These are phyloP conservation scores for Fraxinus paxiana DNA, from an alignment of 305 asterid genomes.

Conservation along the genomic window DNA sequence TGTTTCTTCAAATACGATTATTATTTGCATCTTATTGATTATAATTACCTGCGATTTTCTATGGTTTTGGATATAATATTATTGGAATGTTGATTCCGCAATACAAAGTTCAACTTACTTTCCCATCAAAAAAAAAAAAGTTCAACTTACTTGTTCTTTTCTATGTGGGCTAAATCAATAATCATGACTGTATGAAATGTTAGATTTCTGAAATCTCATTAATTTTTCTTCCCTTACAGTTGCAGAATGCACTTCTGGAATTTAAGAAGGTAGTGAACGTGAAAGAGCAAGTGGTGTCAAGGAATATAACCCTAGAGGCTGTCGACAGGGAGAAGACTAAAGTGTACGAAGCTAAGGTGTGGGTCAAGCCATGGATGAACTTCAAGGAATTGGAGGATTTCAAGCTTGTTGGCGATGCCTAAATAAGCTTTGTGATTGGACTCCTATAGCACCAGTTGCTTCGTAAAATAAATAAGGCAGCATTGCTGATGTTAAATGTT, in stretches of 20 bases:
- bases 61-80: too few relatives aligned
- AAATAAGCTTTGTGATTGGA: not conserved
- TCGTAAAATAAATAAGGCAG: not conserved
- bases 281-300: slow-evolving; percentile 59
- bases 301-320: slow-evolving; percentile 57
- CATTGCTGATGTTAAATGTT: too few relatives aligned
- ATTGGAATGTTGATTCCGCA: too few relatives aligned
- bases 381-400: too few relatives aligned
- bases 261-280: slow-evolving; percentile 46
- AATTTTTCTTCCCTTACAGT: not conserved
- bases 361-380: too few relatives aligned
- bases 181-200: not conserved
- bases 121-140: too few relatives aligned
- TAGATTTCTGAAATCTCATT: not conserved
- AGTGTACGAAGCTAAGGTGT: slow-evolving; percentile 33
- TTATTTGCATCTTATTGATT: too few relatives aligned
- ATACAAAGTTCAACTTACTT: too few relatives aligned
- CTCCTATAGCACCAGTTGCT: not conserved
- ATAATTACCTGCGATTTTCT: too few relatives aligned
- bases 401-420: slow-evolving; percentile 29
- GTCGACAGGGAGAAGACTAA: slow-evolving; percentile 48
- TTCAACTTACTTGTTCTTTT: too few relatives aligned
- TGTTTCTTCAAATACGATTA: too few relatives aligned
- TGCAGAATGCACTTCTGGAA: slow-evolving; percentile 47
- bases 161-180: too few relatives aligned